Conservation (phyloP, 768 basidiomycete species). For the Auricularia sp. region DNA sequence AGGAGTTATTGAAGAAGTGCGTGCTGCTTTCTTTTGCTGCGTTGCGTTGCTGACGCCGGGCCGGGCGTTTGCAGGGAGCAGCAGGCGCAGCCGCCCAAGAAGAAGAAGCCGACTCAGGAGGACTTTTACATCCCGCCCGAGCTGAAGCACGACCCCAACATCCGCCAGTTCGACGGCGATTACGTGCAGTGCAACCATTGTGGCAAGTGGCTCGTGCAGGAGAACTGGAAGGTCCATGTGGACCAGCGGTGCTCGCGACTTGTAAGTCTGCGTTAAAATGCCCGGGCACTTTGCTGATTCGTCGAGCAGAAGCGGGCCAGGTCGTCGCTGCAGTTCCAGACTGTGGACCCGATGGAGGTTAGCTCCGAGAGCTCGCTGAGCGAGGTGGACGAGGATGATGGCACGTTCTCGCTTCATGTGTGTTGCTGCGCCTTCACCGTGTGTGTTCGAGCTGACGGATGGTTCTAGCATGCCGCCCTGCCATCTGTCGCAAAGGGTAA, state of each 20-base stretch:
- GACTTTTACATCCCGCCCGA: neutral
- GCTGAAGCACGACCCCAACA: neutral
- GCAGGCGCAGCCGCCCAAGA: neutral
- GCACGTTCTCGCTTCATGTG: neutral
- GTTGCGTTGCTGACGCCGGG: neutral
- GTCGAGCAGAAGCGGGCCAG: neutral
- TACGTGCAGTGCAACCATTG: neutral
- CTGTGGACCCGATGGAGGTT: neutral
- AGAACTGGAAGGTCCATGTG: neutral
- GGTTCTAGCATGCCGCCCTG: neutral
- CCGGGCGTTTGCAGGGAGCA: neutral
- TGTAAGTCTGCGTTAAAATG: neutral
- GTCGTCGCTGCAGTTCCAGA: neutral
- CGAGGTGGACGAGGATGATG: neutral
- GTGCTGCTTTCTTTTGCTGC: neutral
- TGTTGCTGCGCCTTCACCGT: too few species aligned
- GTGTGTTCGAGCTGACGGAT: too few species aligned
- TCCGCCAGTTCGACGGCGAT: neutral
- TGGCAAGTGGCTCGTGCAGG: neutral
- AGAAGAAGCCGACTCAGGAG: neutral
- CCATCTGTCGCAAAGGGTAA: neutral
- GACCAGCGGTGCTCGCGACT: neutral
- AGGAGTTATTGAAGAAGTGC: neutral
- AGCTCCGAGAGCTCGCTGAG: neutral
- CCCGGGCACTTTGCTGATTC: neutral